Evolutionary conservation across 257 asterid species (phyloP).

Genomic region (Anisodus acutangulus): DNA sequence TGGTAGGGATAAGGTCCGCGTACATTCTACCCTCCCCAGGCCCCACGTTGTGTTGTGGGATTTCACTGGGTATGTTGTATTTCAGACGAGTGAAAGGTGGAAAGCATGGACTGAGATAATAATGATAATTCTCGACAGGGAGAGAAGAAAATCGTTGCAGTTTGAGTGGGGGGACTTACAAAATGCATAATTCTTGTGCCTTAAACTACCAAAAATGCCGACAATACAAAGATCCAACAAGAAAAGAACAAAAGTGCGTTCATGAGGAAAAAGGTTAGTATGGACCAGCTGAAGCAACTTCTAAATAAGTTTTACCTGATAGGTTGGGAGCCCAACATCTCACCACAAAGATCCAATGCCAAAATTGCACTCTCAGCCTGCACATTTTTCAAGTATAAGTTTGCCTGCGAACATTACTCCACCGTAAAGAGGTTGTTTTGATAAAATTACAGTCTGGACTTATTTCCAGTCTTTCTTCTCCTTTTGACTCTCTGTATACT

Average conservation of each 20-base stretch:
- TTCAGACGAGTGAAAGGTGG: not conserved
- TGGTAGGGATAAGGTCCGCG: no score
- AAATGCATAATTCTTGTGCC: not conserved
- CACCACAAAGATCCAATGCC: slow-evolving; percentile 94
- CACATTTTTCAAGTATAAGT: slow-evolving; percentile 30
- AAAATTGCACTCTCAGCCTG: slow-evolving; percentile 96
- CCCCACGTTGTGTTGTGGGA: no score
- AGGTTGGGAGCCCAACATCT: slow-evolving; percentile 77
- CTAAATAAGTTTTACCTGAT: slow-evolving; percentile 60
- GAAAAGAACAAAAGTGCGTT: not conserved
- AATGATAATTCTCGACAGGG: not conserved
- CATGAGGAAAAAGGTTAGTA: not conserved
- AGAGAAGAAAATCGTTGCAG: not conserved
- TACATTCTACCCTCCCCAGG: no score
- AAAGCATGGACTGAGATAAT: not conserved
- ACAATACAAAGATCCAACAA: not conserved
- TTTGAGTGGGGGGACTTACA: not conserved
- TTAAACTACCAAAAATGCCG: not conserved
- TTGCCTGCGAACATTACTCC: not conserved
- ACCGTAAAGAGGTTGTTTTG: not conserved
- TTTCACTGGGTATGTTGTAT: no score
- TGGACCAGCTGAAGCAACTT: not conserved
- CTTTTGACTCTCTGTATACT: not conserved
- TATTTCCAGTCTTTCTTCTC: not conserved
- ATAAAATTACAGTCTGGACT: not conserved